phyloP scores from a whole-genome alignment of 768 basidiomycete genomes.

The Hemileccinum rubropunctum region DNA sequence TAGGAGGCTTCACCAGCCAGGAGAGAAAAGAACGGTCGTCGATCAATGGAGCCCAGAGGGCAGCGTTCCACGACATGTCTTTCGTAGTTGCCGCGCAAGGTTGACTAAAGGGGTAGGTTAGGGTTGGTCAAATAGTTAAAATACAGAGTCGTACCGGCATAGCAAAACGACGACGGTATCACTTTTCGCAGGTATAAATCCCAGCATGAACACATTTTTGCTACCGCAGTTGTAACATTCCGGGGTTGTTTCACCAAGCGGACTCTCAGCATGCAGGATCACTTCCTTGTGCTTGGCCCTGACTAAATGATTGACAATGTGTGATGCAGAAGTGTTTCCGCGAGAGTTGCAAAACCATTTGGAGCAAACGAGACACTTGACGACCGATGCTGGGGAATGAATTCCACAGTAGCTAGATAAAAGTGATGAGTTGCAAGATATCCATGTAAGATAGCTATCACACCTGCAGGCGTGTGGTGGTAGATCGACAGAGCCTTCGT shows the following conservation, averaged over 20 bases:
- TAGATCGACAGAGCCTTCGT: constrained; percentile 72
- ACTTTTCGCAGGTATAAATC: constrained; percentile 98
- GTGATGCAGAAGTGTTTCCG: constrained; percentile 96
- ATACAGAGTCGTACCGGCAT: constrained; percentile 66
- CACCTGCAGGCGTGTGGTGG: constrained; percentile 97
- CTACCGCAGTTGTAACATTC: constrained; percentile 99
- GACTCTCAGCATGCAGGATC: constrained; percentile 91
- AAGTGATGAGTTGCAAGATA: constrained; percentile 9
- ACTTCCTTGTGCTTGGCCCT: constrained; percentile 99
- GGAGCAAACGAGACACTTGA: constrained; percentile 87
- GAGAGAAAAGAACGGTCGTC: constrained; percentile 99
- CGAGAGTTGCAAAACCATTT: constrained; percentile 99
- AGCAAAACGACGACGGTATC: constrained; percentile 98
- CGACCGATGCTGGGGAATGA: constrained; percentile 94
- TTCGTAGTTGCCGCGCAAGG: constrained; percentile 96
- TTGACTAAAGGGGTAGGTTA: constrained; percentile 54
- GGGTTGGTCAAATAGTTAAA: not conserved
- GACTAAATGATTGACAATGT: constrained; percentile 98
- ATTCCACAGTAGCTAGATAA: constrained; percentile 89
- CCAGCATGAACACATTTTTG: constrained; percentile 99
- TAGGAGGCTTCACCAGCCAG: constrained; percentile 97
- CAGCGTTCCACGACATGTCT: constrained; percentile 98
- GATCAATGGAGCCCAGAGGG: constrained; percentile 97
- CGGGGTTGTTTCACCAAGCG: constrained; percentile 94
- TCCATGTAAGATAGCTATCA: constrained; percentile 20